Percentiles rank a stretch among this genome's conserved stretches.
Conservation (phyloP, 169 alveolate species). For the Cardiosporidium cionae region DNA sequence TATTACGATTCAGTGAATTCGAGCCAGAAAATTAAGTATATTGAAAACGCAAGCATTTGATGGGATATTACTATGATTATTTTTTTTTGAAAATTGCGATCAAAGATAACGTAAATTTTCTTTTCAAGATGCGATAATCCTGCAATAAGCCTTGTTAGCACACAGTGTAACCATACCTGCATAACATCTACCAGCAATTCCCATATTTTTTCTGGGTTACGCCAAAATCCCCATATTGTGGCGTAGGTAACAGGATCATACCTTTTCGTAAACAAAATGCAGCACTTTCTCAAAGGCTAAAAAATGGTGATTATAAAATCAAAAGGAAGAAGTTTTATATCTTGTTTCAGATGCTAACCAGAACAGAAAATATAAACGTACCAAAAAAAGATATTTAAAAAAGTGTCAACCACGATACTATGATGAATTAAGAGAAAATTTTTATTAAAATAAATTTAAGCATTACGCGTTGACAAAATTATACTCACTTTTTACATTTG, state of each 20-base stretch:
- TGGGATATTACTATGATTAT: too few species aligned
- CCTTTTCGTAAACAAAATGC: conserved; percentile 7
- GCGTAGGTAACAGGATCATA: conserved; percentile 27
- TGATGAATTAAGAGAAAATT: not conserved
- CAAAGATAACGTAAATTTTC: too few species aligned
- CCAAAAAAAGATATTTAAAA: not conserved
- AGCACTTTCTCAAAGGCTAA: not conserved
- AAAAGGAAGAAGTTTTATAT: not conserved
- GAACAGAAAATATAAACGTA: too few species aligned
- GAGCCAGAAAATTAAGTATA: too few species aligned
- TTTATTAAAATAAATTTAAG: not conserved
- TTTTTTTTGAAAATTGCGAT: too few species aligned
- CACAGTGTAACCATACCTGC: conserved; percentile 3
- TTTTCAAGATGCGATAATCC: too few species aligned
- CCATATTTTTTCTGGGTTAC: conserved; percentile 28
- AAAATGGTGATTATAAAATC: not conserved
- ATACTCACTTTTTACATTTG: not conserved
- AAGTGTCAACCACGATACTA: not conserved
- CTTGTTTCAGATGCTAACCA: too few species aligned
- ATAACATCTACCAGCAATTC: conserved; percentile 18
- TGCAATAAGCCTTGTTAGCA: too few species aligned
- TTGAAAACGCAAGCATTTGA: too few species aligned
- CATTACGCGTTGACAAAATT: not conserved
- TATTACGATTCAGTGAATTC: too few species aligned
- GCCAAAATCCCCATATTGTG: conserved; percentile 34